These are phyloP conservation scores for Calocybe gambosa DNA, from an alignment of 1,284 basidiomycete species.

Conservation along the genomic window DNA sequence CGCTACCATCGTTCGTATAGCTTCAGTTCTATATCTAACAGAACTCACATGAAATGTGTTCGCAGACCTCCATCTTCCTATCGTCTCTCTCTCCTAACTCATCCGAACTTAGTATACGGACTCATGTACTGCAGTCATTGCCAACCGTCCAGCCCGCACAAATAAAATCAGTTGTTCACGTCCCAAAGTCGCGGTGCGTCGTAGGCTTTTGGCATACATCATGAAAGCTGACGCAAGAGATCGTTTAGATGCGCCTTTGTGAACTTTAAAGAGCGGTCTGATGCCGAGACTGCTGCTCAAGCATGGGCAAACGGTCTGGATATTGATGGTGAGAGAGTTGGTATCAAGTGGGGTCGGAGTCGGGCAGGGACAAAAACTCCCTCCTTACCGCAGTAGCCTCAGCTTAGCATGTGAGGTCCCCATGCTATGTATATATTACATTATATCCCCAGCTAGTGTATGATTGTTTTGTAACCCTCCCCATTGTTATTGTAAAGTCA, in stretches of 20 bases:
- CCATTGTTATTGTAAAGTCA: not conserved
- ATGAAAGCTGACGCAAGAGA: conserved; percentile 21
- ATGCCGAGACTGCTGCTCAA: conserved; percentile 83
- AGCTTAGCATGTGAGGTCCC: conserved; percentile 7
- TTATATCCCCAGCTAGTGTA: conserved; percentile 2
- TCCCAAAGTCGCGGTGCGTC: conserved; percentile 69
- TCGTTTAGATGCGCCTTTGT: conserved; percentile 91
- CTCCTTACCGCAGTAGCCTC: conserved; percentile 16
- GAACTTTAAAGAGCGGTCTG: conserved; percentile 79
- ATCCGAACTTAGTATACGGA: conserved; percentile 76
- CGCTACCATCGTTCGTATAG: conserved; percentile 63
- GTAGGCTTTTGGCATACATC: not conserved
- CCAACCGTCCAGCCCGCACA: conserved; percentile 62
- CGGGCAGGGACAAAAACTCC: conserved; percentile 33
- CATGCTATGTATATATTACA: conserved; percentile 1
- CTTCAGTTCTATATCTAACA: too few species aligned
- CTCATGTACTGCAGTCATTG: conserved; percentile 66
- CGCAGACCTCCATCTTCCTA: conserved; percentile 87
- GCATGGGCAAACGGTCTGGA: conserved; percentile 84
- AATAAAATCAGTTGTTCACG: conserved; percentile 82
- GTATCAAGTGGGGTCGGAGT: conserved; percentile 86
- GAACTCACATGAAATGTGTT: not conserved
- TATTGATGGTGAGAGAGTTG: conserved; percentile 69
- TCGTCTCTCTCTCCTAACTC: conserved; percentile 73
- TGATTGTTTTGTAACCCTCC: not conserved